phyloP scores from a whole-genome alignment of 768 basidiomycete genomes.

The Amanita rubescens region DNA sequence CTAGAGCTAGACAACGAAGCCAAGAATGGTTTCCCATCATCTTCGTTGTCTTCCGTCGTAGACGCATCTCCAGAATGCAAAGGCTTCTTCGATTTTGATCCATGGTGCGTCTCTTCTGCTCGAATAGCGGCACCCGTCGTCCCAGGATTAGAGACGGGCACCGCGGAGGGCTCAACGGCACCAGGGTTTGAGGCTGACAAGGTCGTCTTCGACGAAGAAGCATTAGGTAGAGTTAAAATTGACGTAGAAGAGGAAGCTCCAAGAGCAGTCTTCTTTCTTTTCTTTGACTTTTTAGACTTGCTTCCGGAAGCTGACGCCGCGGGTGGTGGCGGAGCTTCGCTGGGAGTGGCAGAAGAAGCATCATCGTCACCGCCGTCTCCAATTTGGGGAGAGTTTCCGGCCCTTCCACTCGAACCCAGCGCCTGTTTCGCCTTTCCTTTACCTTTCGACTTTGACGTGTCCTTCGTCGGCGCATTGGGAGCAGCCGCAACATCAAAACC shows the following conservation, averaged over 20 bases:
- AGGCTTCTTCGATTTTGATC: constrained; percentile 38
- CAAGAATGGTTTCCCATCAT: constrained; percentile 6
- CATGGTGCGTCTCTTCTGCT: constrained; percentile 17
- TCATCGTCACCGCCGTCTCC: neutral
- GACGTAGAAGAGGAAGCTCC: neutral
- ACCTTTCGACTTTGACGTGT: neutral
- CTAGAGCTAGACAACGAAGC: neutral
- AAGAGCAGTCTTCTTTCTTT: constrained; percentile 3
- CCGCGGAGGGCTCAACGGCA: constrained; percentile 2
- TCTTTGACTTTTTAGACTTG: constrained; percentile 13
- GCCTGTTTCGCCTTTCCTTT: neutral
- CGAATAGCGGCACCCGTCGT: neutral
- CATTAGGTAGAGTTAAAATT: constrained; percentile 1
- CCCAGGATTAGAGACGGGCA: neutral
- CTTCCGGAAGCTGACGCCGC: neutral
- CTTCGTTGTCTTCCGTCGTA: constrained; percentile 4
- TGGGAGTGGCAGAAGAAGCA: neutral
- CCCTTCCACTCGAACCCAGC: neutral
- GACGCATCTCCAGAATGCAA: constrained; percentile 4
- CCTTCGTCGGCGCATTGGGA: too few relatives aligned
- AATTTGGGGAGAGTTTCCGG: too few relatives aligned
- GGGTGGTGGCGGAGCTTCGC: neutral
- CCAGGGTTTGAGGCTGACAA: constrained; percentile 1
- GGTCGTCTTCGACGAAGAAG: constrained; percentile 7
- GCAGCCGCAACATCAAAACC: neutral